phyloP scores from a whole-genome alignment of 163 green algal species.

The Trebouxia gelatinosa region DNA sequence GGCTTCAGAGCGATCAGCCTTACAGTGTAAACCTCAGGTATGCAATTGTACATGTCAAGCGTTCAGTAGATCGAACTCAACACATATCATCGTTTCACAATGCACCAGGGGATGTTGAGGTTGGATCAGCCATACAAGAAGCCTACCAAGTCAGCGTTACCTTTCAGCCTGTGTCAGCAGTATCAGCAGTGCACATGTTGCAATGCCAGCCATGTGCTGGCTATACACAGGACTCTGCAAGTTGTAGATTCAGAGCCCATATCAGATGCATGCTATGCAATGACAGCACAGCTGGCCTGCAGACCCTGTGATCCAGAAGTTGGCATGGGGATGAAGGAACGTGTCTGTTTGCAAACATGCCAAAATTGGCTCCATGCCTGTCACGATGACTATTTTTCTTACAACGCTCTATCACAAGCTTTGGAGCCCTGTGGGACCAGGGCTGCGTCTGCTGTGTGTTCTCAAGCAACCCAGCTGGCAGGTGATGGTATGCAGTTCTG shows the following conservation, averaged over 20 bases:
- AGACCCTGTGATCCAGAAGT: slow-evolving; percentile 27
- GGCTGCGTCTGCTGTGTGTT: slow-evolving; percentile 20
- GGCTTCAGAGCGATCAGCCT: not conserved
- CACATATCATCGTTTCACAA: not conserved
- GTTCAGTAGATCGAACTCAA: not conserved
- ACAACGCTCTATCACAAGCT: not conserved
- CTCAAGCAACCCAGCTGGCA: slow-evolving; percentile 5
- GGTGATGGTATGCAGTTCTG: not conserved
- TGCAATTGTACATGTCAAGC: too few relatives aligned
- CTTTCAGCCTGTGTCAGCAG: slow-evolving; percentile 17
- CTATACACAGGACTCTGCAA: not conserved
- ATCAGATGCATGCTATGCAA: not conserved
- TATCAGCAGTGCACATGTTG: slow-evolving; percentile 30
- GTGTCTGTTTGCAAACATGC: slow-evolving; percentile 3
- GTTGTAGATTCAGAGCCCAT: not conserved
- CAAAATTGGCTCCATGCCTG: slow-evolving; percentile 6
- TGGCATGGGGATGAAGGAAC: slow-evolving; percentile 3
- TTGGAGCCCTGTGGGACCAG: slow-evolving; percentile 12
- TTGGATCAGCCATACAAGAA: slow-evolving; percentile 1
- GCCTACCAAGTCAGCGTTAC: not conserved
- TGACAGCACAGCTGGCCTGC: slow-evolving; percentile 18
- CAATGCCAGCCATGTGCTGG: slow-evolving; percentile 24
- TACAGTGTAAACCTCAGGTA: slow-evolving; percentile 12
- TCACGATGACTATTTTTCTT: slow-evolving; percentile 18
- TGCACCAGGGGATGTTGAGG: slow-evolving; percentile 14